A percentile compares a stretch with the other conserved stretches of the same genome.
phyloP scores from a whole-genome alignment of 352 stramenopile species.

The Sclerospora graminicola region DNA sequence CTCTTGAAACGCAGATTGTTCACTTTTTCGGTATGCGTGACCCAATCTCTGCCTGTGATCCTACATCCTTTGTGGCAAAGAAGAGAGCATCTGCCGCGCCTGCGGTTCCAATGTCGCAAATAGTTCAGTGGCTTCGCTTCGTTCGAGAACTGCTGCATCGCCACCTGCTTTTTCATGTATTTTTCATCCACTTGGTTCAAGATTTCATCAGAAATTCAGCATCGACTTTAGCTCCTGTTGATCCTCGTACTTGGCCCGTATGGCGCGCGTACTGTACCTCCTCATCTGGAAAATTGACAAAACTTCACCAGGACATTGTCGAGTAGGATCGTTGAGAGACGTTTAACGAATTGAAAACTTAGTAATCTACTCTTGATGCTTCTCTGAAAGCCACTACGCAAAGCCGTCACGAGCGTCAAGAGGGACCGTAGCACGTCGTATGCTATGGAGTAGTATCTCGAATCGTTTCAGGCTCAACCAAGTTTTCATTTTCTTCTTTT shows the following conservation, averaged over 20 bases:
- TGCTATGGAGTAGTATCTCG: constrained; percentile 51
- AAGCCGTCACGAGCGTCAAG: constrained; percentile 1
- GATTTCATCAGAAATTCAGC: too few species aligned
- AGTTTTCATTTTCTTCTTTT: background rate
- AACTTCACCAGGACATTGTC: constrained; percentile 7
- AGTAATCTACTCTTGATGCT: background rate
- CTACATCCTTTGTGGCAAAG: too few species aligned
- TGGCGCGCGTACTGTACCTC: constrained; percentile 1
- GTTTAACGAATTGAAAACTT: background rate
- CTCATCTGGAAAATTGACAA: background rate
- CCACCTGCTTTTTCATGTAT: too few species aligned
- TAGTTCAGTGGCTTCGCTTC: too few species aligned
- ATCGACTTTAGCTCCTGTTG: too few species aligned
- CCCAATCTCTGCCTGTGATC: too few species aligned
- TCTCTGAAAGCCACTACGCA: constrained; percentile 10
- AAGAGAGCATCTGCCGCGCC: too few species aligned
- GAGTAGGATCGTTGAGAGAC: background rate
- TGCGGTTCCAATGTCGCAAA: too few species aligned
- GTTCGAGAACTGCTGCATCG: too few species aligned
- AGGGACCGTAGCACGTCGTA: constrained; percentile 47
- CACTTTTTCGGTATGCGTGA: too few species aligned
- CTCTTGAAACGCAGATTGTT: too few species aligned
- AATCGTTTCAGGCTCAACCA: constrained; percentile 28
- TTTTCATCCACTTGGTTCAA: too few species aligned
- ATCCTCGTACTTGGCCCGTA: background rate